Percentiles rank a stretch among this genome's conserved stretches.
Conservation (phyloP, 305 asterid genomes). For the Nicotiana rustica region DNA sequence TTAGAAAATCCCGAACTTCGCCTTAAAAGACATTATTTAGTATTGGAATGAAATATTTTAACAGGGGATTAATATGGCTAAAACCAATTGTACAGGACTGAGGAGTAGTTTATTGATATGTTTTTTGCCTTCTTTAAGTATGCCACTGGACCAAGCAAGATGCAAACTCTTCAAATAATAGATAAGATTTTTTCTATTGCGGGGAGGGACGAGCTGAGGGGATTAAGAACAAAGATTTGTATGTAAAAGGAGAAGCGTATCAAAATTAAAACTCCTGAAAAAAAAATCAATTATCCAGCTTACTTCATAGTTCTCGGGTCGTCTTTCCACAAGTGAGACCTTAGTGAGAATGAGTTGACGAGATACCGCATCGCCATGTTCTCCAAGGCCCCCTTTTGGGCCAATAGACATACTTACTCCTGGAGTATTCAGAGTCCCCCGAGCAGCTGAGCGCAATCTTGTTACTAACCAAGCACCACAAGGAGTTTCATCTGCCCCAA, state of each 20-base stretch:
- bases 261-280: slow-evolving; percentile 3
- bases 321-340: slow-evolving; percentile 93
- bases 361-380: slow-evolving; percentile 91
- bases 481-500: slow-evolving; percentile 98
- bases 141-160: slow-evolving; percentile 15
- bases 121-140: not conserved
- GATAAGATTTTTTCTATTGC: not conserved
- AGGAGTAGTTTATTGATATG: too few relatives aligned
- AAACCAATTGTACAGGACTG: too few relatives aligned
- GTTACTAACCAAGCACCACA: slow-evolving; percentile 95
- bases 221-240: slow-evolving; percentile 24
- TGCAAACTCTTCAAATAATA: slow-evolving; percentile 6
- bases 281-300: slow-evolving; percentile 40
- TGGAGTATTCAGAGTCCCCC: slow-evolving; percentile 81
- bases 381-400: slow-evolving; percentile 99
- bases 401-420: slow-evolving; percentile 87
- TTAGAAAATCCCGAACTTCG: too few relatives aligned
- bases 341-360: slow-evolving; percentile 96
- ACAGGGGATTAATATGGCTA: too few relatives aligned
- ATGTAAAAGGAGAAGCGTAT: not conserved
- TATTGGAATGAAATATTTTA: too few relatives aligned
- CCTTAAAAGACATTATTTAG: too few relatives aligned
- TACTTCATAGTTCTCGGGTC: slow-evolving; percentile 99
- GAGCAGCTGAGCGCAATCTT: slow-evolving; percentile 95
- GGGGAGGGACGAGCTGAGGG: not conserved